phyloP scores from a whole-genome alignment of 208 protist genomes.

The Giardia duodenalis region DNA sequence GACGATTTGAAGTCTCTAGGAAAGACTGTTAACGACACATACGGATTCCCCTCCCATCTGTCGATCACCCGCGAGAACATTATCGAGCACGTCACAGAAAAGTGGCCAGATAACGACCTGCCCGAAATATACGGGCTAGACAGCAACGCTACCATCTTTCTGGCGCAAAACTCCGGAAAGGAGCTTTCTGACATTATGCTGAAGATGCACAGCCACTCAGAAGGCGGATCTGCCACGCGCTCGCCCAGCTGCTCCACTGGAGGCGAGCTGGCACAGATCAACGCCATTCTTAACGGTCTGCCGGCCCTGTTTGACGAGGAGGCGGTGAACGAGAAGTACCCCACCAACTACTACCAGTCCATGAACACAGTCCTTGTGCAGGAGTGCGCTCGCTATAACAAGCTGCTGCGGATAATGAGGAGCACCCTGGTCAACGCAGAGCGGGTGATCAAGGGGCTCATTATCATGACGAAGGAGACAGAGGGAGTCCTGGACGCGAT shows the following conservation, averaged over 20 bases:
- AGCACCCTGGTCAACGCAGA: constrained; percentile 70
- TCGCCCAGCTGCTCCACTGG: not conserved
- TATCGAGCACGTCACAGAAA: not conserved
- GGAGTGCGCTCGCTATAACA: constrained; percentile 86
- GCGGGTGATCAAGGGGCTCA: constrained; percentile 67
- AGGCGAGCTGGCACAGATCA: not conserved
- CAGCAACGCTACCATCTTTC: constrained; percentile 87
- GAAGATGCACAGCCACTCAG: constrained; percentile 31
- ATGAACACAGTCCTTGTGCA: constrained; percentile 95
- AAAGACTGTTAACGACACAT: constrained; percentile 60
- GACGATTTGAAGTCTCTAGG: constrained; percentile 43
- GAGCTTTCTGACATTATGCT: constrained; percentile 59
- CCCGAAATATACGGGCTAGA: constrained; percentile 92
- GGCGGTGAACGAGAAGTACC: constrained; percentile 63
- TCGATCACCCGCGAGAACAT: constrained; percentile 39
- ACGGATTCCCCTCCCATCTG: constrained; percentile 81
- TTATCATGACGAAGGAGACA: constrained; percentile 10
- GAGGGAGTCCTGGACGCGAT: not conserved
- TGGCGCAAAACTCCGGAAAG: constrained; percentile 69
- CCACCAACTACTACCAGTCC: constrained; percentile 76
- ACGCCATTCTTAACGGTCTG: constrained; percentile 62
- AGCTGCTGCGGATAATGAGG: constrained; percentile 66
- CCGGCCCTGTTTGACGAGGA: not conserved
- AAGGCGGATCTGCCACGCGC: constrained; percentile 45
- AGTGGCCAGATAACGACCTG: constrained; percentile 62